A percentile compares a stretch with the other conserved stretches of the same genome.
These are phyloP conservation scores for Spongispora temasekensis DNA, from an alignment of 1,284 basidiomycete genomes.

Conservation along the genomic window DNA sequence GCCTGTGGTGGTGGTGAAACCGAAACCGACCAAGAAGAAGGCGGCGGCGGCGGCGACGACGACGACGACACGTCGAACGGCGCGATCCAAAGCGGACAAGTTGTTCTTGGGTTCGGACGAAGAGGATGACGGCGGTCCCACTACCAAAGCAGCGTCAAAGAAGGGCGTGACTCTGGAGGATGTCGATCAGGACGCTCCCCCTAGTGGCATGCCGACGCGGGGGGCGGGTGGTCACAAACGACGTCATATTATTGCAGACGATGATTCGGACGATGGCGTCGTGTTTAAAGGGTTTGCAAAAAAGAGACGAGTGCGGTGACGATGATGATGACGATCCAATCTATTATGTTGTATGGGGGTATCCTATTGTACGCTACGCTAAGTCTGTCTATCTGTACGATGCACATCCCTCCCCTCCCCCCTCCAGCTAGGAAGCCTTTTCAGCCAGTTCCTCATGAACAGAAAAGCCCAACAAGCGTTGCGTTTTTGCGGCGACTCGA, in stretches of 20 bases:
- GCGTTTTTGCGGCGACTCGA: constrained; percentile 88
- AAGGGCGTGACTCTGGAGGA: no score
- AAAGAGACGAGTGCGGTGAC: constrained; percentile 29
- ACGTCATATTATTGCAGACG: constrained; percentile 49
- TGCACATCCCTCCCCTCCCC: no score
- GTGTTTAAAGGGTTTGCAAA: constrained; percentile 65
- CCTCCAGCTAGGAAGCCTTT: constrained; percentile 6
- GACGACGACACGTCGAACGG: constrained; percentile 5
- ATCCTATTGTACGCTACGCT: no score
- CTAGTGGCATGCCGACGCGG: no score
- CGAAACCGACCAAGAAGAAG: constrained; percentile 12
- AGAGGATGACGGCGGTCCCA: constrained; percentile 13
- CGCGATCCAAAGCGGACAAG: constrained; percentile 10
- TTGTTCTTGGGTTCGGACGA: constrained; percentile 48
- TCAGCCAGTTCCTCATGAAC: constrained; percentile 67
- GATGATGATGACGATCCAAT: background rate
- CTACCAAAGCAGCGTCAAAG: no score
- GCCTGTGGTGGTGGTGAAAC: no score
- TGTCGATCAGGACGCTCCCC: no score
- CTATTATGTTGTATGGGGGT: no score
- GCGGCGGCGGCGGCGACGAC: no score
- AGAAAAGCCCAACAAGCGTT: constrained; percentile 84
- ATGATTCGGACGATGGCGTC: constrained; percentile 70
- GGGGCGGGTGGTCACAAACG: no score
- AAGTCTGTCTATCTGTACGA: no score